Evolutionary conservation across 495 filamentous ascomycete genomes (phyloP).

Genomic region (Aspergillus leporis): DNA sequence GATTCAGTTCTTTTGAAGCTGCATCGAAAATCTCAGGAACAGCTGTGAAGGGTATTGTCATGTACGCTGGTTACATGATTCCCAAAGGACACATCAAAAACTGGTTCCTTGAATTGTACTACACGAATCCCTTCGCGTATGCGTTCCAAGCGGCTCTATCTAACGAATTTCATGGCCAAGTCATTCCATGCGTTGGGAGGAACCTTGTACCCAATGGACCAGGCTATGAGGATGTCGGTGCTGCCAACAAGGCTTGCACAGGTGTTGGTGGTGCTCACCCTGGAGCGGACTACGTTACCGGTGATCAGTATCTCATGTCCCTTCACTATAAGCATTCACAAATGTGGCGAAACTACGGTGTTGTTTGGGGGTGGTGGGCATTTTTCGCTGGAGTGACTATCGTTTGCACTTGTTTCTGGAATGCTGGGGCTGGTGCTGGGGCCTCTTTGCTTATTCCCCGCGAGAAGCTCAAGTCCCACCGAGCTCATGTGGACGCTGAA

Average conservation of each 20-base stretch:
- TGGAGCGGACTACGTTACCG: constrained; percentile 43
- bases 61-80: constrained; percentile 64
- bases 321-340: constrained; percentile 50
- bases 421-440: constrained; percentile 34
- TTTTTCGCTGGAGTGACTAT: constrained; percentile 43
- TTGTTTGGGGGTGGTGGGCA: constrained; percentile 49
- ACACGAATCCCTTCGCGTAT: constrained; percentile 72
- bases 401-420: constrained; percentile 39
- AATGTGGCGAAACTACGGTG: constrained; percentile 51
- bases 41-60: constrained; percentile 45
- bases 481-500: constrained; percentile 32
- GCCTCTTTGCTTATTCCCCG: constrained; percentile 40
- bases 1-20: constrained; percentile 52
- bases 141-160: constrained; percentile 67
- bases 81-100: constrained; percentile 65
- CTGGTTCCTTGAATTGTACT: constrained; percentile 77
- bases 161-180: constrained; percentile 62
- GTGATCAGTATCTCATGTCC: constrained; percentile 49
- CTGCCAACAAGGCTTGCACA: constrained; percentile 51
- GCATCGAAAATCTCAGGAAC: constrained; percentile 57
- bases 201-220: constrained; percentile 48
- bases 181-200: constrained; percentile 46
- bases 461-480: constrained; percentile 30
- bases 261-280: constrained; percentile 49
- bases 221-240: constrained; percentile 27